phyloP scores from a whole-genome alignment of 2,329 filamentous ascomycete species.

The Coniochaeta ligniaria region DNA sequence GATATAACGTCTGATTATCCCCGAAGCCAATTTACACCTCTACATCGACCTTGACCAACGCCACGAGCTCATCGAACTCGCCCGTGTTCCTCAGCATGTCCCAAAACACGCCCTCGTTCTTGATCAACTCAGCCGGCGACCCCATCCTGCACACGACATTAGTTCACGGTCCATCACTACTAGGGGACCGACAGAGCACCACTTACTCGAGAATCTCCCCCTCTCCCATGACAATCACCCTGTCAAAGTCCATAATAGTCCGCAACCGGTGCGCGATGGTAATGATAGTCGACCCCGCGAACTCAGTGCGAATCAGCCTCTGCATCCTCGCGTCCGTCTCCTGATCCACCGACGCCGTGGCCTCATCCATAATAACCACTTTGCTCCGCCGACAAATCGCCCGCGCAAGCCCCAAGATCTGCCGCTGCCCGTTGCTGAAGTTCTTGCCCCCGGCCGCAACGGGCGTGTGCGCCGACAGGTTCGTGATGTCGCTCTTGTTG shows the following conservation, averaged over 20 bases:
- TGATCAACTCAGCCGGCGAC: too few relatives aligned
- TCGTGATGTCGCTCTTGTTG: slow-evolving; percentile 23
- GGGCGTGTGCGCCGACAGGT: slow-evolving; percentile 39
- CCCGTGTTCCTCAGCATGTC: too few relatives aligned
- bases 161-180: too few relatives aligned
- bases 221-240: slow-evolving; percentile 37
- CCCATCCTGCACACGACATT: neutral
- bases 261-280: slow-evolving; percentile 26
- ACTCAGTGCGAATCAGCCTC: slow-evolving; percentile 42
- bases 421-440: slow-evolving; percentile 54
- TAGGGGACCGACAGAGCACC: too few relatives aligned
- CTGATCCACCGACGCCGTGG: slow-evolving; percentile 54
- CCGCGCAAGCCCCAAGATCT: slow-evolving; percentile 42
- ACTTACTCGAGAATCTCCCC: slow-evolving; percentile 21
- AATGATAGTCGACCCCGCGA: slow-evolving; percentile 45
- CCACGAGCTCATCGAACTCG: too few relatives aligned
- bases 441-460: slow-evolving; percentile 84
- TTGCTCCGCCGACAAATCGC: slow-evolving; percentile 31
- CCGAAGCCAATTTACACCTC: too few relatives aligned
- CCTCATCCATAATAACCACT: slow-evolving; percentile 38
- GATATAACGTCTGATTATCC: too few relatives aligned
- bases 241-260: slow-evolving; percentile 42
- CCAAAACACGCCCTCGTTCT: too few relatives aligned
- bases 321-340: slow-evolving; percentile 50
- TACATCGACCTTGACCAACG: too few relatives aligned